phyloP scores from a whole-genome alignment of 164 flowering plant species.

The Amborella trichopoda region DNA sequence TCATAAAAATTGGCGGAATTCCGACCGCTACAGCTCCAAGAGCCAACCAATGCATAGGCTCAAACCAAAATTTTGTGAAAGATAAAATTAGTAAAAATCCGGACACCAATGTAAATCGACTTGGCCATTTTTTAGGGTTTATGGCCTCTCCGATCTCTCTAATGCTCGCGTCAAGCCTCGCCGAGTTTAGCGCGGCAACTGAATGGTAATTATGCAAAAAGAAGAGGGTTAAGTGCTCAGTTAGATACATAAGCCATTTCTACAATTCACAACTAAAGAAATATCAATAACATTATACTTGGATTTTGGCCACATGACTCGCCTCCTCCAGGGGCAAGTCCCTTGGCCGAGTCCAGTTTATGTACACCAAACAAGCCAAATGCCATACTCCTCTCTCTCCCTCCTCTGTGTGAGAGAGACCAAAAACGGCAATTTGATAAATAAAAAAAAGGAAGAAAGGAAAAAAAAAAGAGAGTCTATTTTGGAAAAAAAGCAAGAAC shows the following conservation, averaged over 20 bases:
- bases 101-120: constrained; percentile 45
- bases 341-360: too few relatives aligned
- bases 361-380: too few relatives aligned
- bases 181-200: constrained; percentile 77
- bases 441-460: background rate
- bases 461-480: background rate
- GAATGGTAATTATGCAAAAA: too few relatives aligned
- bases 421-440: background rate
- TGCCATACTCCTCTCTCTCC: too few relatives aligned
- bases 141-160: constrained; percentile 29
- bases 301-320: too few relatives aligned
- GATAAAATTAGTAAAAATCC: constrained; percentile 46
- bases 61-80: constrained; percentile 32
- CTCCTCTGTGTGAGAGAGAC: too few relatives aligned
- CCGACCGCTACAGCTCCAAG: constrained; percentile 54
- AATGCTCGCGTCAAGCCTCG: constrained; percentile 72
- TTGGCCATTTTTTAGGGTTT: constrained; percentile 61
- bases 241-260: too few relatives aligned
- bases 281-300: too few relatives aligned
- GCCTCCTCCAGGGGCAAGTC: too few relatives aligned
- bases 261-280: too few relatives aligned
- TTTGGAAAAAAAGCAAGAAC: too few relatives aligned
- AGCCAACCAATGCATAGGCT: constrained; percentile 61
- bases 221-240: too few relatives aligned
- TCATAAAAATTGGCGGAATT: constrained; percentile 40